These are phyloP conservation scores for Irpex lacteus DNA, from an alignment of 1,284 basidiomycete species.

Conservation along the genomic window DNA sequence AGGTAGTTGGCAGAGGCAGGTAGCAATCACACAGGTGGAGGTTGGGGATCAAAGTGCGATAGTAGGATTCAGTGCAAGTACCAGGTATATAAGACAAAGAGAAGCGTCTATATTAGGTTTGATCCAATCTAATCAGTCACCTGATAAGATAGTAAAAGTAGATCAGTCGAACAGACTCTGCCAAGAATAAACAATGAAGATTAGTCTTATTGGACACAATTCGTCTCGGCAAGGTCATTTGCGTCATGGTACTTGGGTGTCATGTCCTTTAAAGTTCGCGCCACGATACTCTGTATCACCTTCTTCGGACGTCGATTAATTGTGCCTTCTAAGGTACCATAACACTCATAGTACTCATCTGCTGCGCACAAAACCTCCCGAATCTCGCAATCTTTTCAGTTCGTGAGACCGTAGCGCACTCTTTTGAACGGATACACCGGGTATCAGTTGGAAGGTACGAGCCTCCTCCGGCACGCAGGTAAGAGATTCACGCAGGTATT, in stretches of 20 bases:
- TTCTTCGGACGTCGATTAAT: not conserved
- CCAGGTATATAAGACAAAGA: too few relatives aligned
- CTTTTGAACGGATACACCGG: not conserved
- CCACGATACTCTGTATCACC: not conserved
- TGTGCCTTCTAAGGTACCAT: not conserved
- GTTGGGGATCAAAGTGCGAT: too few relatives aligned
- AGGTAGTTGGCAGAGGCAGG: too few relatives aligned
- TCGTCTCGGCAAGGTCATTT: not conserved
- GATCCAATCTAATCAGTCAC: too few relatives aligned
- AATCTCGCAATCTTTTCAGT: not conserved
- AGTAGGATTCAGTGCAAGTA: too few relatives aligned
- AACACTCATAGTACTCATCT: not conserved
- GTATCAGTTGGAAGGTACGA: not conserved
- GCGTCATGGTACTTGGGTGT: not conserved
- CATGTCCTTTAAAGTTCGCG: not conserved
- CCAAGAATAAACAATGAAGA: too few relatives aligned
- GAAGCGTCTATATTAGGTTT: too few relatives aligned
- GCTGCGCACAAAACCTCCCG: conserved; percentile 15
- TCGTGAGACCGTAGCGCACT: not conserved
- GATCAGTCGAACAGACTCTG: too few relatives aligned
- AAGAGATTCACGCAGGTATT: not conserved
- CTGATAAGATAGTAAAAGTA: too few relatives aligned
- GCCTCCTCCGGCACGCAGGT: not conserved
- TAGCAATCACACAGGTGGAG: too few relatives aligned
- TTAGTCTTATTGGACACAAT: too few relatives aligned